Conservation (phyloP, 805 yeast species). For the Candida ascalaphidarum region DNA sequence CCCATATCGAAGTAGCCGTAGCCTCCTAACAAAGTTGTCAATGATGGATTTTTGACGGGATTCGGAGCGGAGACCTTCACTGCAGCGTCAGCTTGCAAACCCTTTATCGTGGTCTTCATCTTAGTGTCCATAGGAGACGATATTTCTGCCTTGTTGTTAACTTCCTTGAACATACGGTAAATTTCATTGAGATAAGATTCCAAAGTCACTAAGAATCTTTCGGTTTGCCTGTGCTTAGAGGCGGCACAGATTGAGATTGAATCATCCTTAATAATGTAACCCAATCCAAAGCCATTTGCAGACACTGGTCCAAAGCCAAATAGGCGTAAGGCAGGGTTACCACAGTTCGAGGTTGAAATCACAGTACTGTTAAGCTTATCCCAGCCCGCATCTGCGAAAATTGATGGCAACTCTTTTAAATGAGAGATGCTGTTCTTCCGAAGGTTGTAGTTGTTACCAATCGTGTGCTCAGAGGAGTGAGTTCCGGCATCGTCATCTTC, state of each 20-base stretch:
- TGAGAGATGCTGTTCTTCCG: no score
- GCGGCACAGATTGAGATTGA: slow-evolving; percentile 45
- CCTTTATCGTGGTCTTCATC: slow-evolving; percentile 20
- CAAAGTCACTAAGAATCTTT: slow-evolving; percentile 44
- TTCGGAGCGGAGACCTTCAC: no score
- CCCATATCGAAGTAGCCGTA: slow-evolving; percentile 56
- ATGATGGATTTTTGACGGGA: slow-evolving; percentile 5
- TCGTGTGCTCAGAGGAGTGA: slow-evolving; percentile 20
- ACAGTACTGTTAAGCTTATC: slow-evolving; percentile 72
- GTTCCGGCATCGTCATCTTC: slow-evolving; percentile 10
- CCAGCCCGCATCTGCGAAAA: slow-evolving; percentile 87
- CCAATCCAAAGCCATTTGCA: slow-evolving; percentile 52
- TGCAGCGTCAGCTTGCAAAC: not conserved
- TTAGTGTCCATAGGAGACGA: slow-evolving; percentile 15
- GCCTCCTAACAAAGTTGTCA: slow-evolving; percentile 41
- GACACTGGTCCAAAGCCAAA: slow-evolving; percentile 57
- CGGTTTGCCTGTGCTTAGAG: slow-evolving; percentile 54
- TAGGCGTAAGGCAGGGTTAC: slow-evolving; percentile 48
- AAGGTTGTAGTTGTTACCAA: slow-evolving; percentile 13
- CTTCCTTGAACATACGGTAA: slow-evolving; percentile 22
- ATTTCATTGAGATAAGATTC: slow-evolving; percentile 42
- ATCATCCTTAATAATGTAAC: slow-evolving; percentile 46
- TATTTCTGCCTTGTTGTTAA: slow-evolving; percentile 2
- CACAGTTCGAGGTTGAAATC: slow-evolving; percentile 46
- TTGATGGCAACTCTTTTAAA: slow-evolving; percentile 46